Conservation (phyloP, 352 stramenopile species). For the Pythium phragmitis region DNA sequence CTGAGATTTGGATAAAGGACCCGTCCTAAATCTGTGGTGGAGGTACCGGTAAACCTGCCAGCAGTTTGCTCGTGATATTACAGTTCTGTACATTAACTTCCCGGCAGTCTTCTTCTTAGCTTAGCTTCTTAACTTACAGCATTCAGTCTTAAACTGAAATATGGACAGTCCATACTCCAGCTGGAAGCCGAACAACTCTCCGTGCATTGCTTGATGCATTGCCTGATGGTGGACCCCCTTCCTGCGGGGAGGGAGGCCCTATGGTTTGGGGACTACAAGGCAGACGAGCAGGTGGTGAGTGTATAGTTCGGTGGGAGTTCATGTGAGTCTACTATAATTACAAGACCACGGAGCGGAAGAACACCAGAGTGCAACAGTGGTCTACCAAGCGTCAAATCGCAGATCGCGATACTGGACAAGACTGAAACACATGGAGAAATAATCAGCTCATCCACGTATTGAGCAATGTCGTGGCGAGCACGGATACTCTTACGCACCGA, state of each 20-base stretch:
- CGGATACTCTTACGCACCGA: conserved; percentile 11
- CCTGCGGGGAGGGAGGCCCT: too few relatives aligned
- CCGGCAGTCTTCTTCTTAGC: too few relatives aligned
- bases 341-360: not conserved
- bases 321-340: too few relatives aligned
- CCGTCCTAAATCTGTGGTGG: not conserved
- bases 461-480: conserved; percentile 2
- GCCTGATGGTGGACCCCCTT: not conserved
- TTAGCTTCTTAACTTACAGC: too few relatives aligned
- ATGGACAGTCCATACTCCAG: not conserved
- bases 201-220: not conserved
- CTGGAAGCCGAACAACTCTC: too few relatives aligned
- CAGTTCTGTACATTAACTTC: too few relatives aligned
- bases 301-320: too few relatives aligned
- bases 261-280: too few relatives aligned
- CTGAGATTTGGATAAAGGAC: not conserved
- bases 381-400: not conserved
- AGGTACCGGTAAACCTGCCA: not conserved
- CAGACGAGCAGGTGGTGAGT: conserved; percentile 1
- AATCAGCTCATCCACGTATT: too few relatives aligned
- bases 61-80: not conserved
- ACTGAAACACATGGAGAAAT: too few relatives aligned
- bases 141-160: too few relatives aligned
- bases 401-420: conserved; percentile 14
- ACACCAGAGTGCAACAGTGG: not conserved